Evolutionary conservation across 345 rosid genomes (phyloP).

Genomic region (Bruguiera parviflora): DNA sequence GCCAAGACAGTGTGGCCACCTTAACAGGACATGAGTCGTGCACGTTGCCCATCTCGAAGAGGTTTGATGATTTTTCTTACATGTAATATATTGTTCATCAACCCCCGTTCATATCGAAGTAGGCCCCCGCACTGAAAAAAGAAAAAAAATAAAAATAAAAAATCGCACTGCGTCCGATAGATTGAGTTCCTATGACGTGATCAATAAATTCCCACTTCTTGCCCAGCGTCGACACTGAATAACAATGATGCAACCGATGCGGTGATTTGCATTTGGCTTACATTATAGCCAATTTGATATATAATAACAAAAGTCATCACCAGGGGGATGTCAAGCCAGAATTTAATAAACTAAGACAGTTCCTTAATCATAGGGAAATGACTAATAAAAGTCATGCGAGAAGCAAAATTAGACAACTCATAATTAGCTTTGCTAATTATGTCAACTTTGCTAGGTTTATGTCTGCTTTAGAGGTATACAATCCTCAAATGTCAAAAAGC

Average conservation of each 20-base stretch:
- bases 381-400: not conserved
- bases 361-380: not conserved
- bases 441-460: constrained; percentile 23
- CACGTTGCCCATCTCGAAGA: constrained; percentile 8
- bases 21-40: constrained; percentile 14
- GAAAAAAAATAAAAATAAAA: no score
- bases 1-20: constrained; percentile 2
- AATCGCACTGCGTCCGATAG: no score
- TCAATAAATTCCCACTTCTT: no score
- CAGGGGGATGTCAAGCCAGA: not conserved
- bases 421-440: not conserved
- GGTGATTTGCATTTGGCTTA: no score
- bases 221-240: no score
- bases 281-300: no score
- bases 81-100: no score
- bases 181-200: no score
- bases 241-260: no score
- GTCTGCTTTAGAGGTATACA: constrained; percentile 33
- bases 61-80: no score
- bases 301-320: no score
- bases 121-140: constrained; percentile 8
- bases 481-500: constrained; percentile 30
- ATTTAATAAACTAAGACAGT: no score
- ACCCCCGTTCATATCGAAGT: not conserved
- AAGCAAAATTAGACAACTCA: not conserved